Evolutionary conservation across 371 early-diverging fungal species (phyloP), one percentile per base, ranked within the genome.

Genomic region (Mycotypha africana): DNA sequence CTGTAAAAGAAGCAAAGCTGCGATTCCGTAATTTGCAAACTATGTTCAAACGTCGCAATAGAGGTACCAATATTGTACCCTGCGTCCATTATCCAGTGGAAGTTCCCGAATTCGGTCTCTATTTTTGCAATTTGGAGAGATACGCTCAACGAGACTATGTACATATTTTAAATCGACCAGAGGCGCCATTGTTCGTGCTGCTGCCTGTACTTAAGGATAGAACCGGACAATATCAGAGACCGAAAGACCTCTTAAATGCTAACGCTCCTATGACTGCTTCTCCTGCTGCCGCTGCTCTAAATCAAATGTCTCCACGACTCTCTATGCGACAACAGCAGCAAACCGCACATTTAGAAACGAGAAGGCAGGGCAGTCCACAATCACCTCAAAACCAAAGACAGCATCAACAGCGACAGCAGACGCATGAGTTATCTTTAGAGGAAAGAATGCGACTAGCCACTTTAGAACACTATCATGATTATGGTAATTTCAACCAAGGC

Each of bases 181-280:
- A 38, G 4, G 28, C 36, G 0, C 65, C 71, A 11, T 31, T 61
- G 2, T 52, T 51, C 37, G 67, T 71, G 0, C 41, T 71, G 0
- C 36, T 71, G 2, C 67, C 71, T 0, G 65, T 58, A 1, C 65
- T 67, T 24, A 67, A 56, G 21, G 53, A 61, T 23, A 47, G 40
- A 3, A 26, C 38, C 2, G 62, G 62, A 5, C 17, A 34, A 0
- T 55, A 41, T 20, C 38, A 45, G 32, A 62, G 61, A 35, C 66
- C 70, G 9, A 55, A 42, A 33, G 66, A 61, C 19, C 23, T 63
- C 0, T 15, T 66, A 10, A 51, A 56, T 33, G 36, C 37, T 0
- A 1, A 14, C 4, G 19, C 34, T 20, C n/a, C n/a, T n/a, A n/a
- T n/a, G 45, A 34, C 24, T 16, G n/a, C n/a, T n/a, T n/a, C n/a